These are phyloP conservation scores for Emiliania huxleyi DNA, from an alignment of 78 protist genomes.

Conservation along the genomic window DNA sequence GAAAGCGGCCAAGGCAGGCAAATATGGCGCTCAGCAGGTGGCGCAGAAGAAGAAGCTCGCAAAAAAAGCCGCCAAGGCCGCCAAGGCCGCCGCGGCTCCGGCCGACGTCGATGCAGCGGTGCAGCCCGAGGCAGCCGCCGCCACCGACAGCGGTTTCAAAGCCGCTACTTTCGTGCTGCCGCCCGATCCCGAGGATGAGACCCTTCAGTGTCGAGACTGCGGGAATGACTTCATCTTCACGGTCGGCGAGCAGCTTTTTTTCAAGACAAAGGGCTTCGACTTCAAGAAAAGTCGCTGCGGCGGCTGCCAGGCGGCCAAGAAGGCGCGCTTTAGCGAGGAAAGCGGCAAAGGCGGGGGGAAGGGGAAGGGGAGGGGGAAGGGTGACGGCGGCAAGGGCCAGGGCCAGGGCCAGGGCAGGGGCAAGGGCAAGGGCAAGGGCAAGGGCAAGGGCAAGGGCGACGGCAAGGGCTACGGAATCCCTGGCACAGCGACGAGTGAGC, in stretches of 20 bases:
- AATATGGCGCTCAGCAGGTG: too few relatives aligned
- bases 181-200: not conserved
- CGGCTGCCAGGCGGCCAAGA: slow-evolving; percentile 35
- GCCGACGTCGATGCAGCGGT: not conserved
- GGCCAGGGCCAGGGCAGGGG: too few relatives aligned
- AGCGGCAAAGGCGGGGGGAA: slow-evolving; percentile 7
- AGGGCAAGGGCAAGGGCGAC: too few relatives aligned
- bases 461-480: too few relatives aligned
- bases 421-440: too few relatives aligned
- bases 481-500: too few relatives aligned
- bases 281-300: slow-evolving; percentile 10
- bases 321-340: slow-evolving; percentile 13
- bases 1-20: not conserved
- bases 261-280: slow-evolving; percentile 32
- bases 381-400: too few relatives aligned
- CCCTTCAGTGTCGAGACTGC: slow-evolving; percentile 27
- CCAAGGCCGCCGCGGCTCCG: not conserved
- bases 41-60: not conserved
- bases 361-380: not conserved
- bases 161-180: not conserved
- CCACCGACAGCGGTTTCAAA: not conserved
- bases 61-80: not conserved
- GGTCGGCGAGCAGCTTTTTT: slow-evolving; percentile 20
- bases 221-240: slow-evolving; percentile 6
- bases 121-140: not conserved